Percentiles rank a stretch among this genome's conserved stretches.
Conservation (phyloP, 257 asterid genomes). For the Petunia axillaris region DNA sequence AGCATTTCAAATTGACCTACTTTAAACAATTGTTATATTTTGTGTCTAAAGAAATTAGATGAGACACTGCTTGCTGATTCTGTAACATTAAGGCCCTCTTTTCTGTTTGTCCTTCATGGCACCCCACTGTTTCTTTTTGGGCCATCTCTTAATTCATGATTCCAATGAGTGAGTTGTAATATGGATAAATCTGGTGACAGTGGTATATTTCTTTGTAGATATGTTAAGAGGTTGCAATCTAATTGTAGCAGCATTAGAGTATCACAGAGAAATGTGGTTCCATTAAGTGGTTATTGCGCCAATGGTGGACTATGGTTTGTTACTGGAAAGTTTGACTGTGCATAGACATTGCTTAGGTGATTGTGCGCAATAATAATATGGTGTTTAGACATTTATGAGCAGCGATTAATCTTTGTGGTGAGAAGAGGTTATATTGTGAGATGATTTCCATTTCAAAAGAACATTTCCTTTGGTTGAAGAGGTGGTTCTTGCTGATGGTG, state of each 20-base stretch:
- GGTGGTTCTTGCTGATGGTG: not conserved
- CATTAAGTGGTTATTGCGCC: slow-evolving; percentile 6
- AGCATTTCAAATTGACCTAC: not conserved
- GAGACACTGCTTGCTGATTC: slow-evolving; percentile 5
- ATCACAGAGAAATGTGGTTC: not conserved
- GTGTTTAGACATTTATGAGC: not conserved
- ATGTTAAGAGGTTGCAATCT: not conserved
- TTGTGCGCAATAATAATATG: not conserved
- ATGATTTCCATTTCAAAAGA: not conserved
- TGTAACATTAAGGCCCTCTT: not conserved
- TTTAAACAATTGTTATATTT: not conserved
- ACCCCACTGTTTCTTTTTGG: not conserved
- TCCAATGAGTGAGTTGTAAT: not conserved
- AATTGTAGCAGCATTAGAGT: not conserved
- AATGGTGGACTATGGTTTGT: not conserved
- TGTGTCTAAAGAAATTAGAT: not conserved
- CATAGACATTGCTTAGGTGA: not conserved
- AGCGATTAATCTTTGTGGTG: not conserved
- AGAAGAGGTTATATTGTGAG: no score
- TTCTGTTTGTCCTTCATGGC: not conserved
- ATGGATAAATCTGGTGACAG: slow-evolving; percentile 14
- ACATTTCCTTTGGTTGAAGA: not conserved
- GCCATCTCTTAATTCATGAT: not conserved
- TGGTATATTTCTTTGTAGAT: not conserved
- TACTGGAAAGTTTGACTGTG: not conserved